Evolutionary conservation across 257 asterid species (phyloP), one percentile per base, ranked within the genome.

Genomic region (Fraxinus excelsior): DNA sequence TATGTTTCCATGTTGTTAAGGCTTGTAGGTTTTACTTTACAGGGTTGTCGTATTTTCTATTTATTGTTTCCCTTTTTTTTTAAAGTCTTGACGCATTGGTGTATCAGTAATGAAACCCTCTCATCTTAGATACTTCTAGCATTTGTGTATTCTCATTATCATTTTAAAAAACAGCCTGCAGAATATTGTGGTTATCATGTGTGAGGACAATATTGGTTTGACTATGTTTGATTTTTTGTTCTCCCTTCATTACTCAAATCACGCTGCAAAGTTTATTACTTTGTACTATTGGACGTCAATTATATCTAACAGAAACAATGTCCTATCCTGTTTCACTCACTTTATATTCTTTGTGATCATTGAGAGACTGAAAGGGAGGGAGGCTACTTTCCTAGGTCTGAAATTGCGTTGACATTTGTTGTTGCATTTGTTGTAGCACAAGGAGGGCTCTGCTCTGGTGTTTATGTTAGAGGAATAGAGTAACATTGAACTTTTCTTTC

Each of bases 1-100:
- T 38, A 40, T 42, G 66, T 46, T 21, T 28, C 76, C 71, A 72
- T 65, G 65, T 58, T 73, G 26, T 42, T 67, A 25, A 67, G 35
- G 70, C 72, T 76, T 78, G 37, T 31, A 67, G 38, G 40, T 53
- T 29, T 46, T 67, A 67, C 74, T 69, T 49, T 64, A 74, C 38
- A 28, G 64, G 69, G 64, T 74, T 18, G 32, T 37, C 67, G 9
- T 23, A 60, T 9, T 37, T 37, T 37, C 42, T 32, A 11, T 35
- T 37, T 28, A 37, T 67, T 51, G 14, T 67, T 35, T 6, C 2
- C 29, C 26, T 0, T 73, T 62, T 38, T n/a, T 72, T 19, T 78
- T 12, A 18, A 53, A 73, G 53, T 65, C 26, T 70, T 70, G 32
- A 34, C 73, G 5, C 10, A n/a, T 80, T 37, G 19, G 3, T n/a